Evolutionary conservation across 1,139 yeast species (phyloP), one percentile per base, ranked within the genome.

Genomic region (Lodderomyces margitis): DNA sequence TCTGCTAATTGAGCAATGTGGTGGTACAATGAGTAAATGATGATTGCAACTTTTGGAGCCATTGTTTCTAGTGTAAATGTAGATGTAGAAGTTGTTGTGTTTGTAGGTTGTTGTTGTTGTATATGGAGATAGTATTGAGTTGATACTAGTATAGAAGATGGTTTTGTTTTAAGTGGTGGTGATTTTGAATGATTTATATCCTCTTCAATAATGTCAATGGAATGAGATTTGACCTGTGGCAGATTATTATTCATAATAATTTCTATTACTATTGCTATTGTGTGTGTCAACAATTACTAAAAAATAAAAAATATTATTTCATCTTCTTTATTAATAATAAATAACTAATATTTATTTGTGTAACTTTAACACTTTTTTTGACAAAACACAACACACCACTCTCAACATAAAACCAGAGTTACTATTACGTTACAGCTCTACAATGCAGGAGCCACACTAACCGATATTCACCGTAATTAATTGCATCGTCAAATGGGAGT

Each of bases 1-100:
- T 80, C 77, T 46, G 95, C 95, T 49, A 85, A 53, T 40, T 72
- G 67, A 52, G 81, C 80, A 54, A 84, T 68, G 69, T 88, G 96
- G 55, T 89, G 89, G 74, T 86, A 87, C 59, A 83, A 66, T 42
- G 96, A 79, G 78, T 88, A 88, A 63, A 82, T 81, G 62, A 88
- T 75, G 56, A 88, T 84, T 43, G 75, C 75, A 47, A 64, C 58
- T 56, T 58, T 66, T 49, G 64, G 62, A 45, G 64, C 62, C 66
- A 62, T 62, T 28, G 14, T 28, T 9, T 15, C 16, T 28, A 11
- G 7, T 9, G 11, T 23, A 9, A n/a, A 8, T 5, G 7, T 23
- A 23, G 25, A 23, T 23, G 11, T 50, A 5, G n/a, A n/a, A n/a
- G 17, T 32, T 32, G 35, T 32, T 9, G 4, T 4, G 4, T 10